Percentiles rank a stretch among this genome's conserved stretches.
These are phyloP conservation scores for Corynespora cassiicola DNA, from an alignment of 2,329 filamentous ascomycete genomes.

Conservation along the genomic window DNA sequence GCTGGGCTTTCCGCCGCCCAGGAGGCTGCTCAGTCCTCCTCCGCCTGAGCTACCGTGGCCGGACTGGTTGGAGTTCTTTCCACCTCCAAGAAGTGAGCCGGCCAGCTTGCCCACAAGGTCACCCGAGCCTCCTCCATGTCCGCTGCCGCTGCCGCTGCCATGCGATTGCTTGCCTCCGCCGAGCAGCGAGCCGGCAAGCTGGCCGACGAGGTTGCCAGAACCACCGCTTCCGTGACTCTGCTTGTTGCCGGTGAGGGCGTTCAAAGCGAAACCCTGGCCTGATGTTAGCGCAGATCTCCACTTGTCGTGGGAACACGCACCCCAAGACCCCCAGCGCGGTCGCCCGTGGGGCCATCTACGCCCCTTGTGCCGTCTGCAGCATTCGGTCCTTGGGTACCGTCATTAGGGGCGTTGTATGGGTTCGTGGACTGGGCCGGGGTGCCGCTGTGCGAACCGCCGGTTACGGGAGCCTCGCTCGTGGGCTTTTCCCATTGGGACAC, in stretches of 20 bases:
- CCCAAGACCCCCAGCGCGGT: constrained; percentile 65
- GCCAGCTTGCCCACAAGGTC: constrained; percentile 61
- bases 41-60: constrained; percentile 52
- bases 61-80: constrained; percentile 35
- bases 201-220: constrained; percentile 55
- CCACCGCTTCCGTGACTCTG: constrained; percentile 38
- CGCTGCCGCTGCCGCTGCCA: constrained; percentile 31
- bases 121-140: constrained; percentile 42
- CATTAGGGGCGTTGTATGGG: constrained; percentile 65
- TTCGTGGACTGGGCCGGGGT: constrained; percentile 58
- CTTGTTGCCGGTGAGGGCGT: constrained; percentile 56
- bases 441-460: constrained; percentile 61
- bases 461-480: constrained; percentile 68
- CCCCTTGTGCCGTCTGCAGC: constrained; percentile 56
- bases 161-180: constrained; percentile 43
- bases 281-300: constrained; percentile 33
- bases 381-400: constrained; percentile 42
- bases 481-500: constrained; percentile 78
- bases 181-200: constrained; percentile 59
- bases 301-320: constrained; percentile 54
- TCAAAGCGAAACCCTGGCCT: constrained; percentile 65
- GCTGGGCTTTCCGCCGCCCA: constrained; percentile 22
- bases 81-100: constrained; percentile 52
- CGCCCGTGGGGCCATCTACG: constrained; percentile 60
- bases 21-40: no score